Evolutionary conservation across 2,329 filamentous ascomycete species (phyloP).

Genomic region (Penicillium brevicompactum): DNA sequence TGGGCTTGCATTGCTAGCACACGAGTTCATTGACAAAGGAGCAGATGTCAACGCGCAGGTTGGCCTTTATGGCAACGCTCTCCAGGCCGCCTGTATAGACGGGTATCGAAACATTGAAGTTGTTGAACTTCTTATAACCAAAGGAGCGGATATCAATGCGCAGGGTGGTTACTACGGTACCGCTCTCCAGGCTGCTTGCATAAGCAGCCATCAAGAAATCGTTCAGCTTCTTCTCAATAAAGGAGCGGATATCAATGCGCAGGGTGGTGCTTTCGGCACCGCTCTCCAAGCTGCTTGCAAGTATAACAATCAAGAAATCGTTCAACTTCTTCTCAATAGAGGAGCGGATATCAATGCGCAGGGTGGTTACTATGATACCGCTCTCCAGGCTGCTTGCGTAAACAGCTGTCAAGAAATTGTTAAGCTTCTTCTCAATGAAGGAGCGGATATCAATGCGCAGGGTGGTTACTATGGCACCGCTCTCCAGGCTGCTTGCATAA

Average conservation of each 20-base stretch:
- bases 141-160: neutral
- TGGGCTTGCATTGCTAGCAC: neutral
- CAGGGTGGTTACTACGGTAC: neutral
- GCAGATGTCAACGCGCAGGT: neutral
- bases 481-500: too few species aligned
- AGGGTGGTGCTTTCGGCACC: too few species aligned
- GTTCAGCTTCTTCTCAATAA: neutral
- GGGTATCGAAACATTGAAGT: neutral
- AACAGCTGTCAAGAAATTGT: too few species aligned
- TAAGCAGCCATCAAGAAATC: too few species aligned
- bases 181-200: neutral
- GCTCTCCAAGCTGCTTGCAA: neutral
- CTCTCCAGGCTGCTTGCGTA: neutral
- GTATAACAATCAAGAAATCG: neutral
- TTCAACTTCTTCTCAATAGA: neutral
- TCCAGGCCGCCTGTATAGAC: neutral
- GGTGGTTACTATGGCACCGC: too few species aligned
- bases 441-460: too few species aligned
- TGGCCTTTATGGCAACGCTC: neutral
- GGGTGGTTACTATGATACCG: neutral
- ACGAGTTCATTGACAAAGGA: neutral
- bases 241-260: neutral
- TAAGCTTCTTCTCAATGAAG: too few species aligned
- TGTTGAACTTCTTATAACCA: neutral
- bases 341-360: too few species aligned